Evolutionary conservation across 345 rosid genomes (phyloP).

Genomic region (Citrus trifoliata): DNA sequence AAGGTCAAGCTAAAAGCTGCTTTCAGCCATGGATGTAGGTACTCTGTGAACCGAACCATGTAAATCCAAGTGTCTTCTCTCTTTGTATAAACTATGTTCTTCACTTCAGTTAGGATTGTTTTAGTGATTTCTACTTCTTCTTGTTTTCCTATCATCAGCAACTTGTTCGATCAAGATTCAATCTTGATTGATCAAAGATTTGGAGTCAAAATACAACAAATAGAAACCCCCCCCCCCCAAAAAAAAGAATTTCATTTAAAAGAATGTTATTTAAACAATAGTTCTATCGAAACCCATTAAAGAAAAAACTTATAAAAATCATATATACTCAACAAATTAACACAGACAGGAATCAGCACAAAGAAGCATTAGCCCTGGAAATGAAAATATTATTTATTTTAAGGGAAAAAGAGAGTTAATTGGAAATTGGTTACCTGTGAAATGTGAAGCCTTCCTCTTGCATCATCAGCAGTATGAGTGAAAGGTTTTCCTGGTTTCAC

Average conservation of each 20-base stretch:
- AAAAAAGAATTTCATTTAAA: background rate
- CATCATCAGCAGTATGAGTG: constrained; percentile 29
- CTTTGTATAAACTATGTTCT: too few relatives aligned
- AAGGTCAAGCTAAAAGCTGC: too few relatives aligned
- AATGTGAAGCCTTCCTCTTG: constrained; percentile 54
- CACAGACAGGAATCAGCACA: background rate
- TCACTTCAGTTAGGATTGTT: too few relatives aligned
- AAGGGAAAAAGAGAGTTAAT: background rate
- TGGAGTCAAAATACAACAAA: background rate
- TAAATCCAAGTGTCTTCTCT: too few relatives aligned
- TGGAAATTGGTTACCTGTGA: constrained; percentile 43
- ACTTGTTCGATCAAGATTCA: too few relatives aligned
- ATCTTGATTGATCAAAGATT: too few relatives aligned
- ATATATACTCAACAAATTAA: background rate
- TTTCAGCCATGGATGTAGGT: too few relatives aligned
- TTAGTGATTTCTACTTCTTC: too few relatives aligned
- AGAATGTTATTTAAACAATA: background rate
- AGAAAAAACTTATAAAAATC: background rate
- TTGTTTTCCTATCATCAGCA: too few relatives aligned
- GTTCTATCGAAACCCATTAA: background rate
- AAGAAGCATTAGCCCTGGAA: background rate
- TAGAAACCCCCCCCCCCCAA: background rate
- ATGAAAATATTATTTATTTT: background rate
- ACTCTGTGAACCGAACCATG: too few relatives aligned
- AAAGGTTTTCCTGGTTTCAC: constrained; percentile 64